Evolutionary conservation across 768 basidiomycete genomes (phyloP).

Genomic region (Calocybe cyanea): DNA sequence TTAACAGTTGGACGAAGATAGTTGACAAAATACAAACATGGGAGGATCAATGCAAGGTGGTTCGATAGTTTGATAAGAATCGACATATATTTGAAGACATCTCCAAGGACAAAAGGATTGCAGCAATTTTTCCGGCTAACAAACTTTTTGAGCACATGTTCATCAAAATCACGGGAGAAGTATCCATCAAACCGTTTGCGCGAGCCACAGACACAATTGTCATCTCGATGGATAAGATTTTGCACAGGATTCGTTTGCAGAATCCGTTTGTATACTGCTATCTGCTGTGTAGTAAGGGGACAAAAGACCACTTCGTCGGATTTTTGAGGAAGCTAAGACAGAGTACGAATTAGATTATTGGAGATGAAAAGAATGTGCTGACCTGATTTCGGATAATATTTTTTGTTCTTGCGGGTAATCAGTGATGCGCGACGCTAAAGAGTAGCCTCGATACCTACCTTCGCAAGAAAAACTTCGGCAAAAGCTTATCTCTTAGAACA

Average conservation of each 20-base stretch:
- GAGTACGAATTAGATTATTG: conserved; percentile 1
- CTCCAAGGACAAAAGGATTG: conserved; percentile 47
- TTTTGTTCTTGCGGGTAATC: conserved; percentile 52
- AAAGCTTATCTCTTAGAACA: conserved; percentile 57
- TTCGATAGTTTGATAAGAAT: conserved; percentile 87
- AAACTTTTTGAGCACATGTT: conserved; percentile 6
- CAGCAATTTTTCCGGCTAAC: conserved; percentile 42
- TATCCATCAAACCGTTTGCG: conserved; percentile 44
- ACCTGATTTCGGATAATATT: conserved; percentile 71
- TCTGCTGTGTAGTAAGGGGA: conserved; percentile 72
- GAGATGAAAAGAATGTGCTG: conserved; percentile 1
- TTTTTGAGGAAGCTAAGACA: conserved; percentile 77
- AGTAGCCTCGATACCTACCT: conserved; percentile 38
- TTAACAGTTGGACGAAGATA: conserved; percentile 3
- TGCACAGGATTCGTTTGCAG: conserved; percentile 63
- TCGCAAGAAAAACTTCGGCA: conserved; percentile 83
- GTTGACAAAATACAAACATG: conserved; percentile 40
- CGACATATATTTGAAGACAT: conserved; percentile 75
- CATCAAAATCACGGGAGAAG: conserved; percentile 2
- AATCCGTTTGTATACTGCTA: conserved; percentile 68
- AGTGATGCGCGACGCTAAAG: not conserved
- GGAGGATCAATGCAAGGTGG: conserved; percentile 83
- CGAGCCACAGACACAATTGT: conserved; percentile 70
- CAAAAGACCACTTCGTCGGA: conserved; percentile 92
- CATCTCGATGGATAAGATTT: conserved; percentile 67